Base-by-base conservation (phyloP, 73 alveolate species). In the Symbiodinium natans region DNA sequence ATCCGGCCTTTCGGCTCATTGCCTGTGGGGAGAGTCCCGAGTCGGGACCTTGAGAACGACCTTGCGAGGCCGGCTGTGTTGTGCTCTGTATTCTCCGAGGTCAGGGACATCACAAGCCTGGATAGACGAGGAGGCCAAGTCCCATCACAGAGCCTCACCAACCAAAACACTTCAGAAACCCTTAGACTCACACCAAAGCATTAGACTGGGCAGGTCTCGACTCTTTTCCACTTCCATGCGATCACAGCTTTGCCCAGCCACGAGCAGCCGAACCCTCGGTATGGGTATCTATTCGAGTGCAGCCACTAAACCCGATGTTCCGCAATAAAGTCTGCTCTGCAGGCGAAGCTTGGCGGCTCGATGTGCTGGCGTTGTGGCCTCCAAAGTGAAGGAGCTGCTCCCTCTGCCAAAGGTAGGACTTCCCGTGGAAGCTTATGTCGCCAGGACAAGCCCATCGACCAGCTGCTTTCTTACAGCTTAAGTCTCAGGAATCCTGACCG, bases 21-120 rank as follows among this genome's bases (percentile, higher is more conserved):
- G 94, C 31, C 10, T 87, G 94, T 36, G 94, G 94, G 36, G 94
- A 87, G 19, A 46, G 34, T 46, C 94, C 94, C 19, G 94, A 87
- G 94, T 27, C 33, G 5, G 27, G 48, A n/a, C 75, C 93, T 43
- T n/a, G 54, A 75, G 34, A 11, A 9, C 19, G 36, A 71, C n/a
- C n/a, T n/a, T n/a, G n/a, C n/a, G n/a, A n/a, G n/a, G n/a, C n/a
- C n/a, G n/a, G n/a, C 15, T 17, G 1, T 1, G 27, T 10, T 0
- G 25, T 68, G 82, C 40, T 31, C 54, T 38, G 82, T 31, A 36
- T 85, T 27, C 82, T 33, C 15, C 46, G 33, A 54, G 31, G 43
- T 39, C 74, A 17, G 43, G 52, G 3, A 36, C 46, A 9, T n/a
- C 92, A 41, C 80, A 82, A 19, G 59, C 41, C 33, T 87, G 94